Evolutionary conservation across 2,329 filamentous ascomycete genomes (phyloP).

Genomic region (Scedosporium minutisporum): DNA sequence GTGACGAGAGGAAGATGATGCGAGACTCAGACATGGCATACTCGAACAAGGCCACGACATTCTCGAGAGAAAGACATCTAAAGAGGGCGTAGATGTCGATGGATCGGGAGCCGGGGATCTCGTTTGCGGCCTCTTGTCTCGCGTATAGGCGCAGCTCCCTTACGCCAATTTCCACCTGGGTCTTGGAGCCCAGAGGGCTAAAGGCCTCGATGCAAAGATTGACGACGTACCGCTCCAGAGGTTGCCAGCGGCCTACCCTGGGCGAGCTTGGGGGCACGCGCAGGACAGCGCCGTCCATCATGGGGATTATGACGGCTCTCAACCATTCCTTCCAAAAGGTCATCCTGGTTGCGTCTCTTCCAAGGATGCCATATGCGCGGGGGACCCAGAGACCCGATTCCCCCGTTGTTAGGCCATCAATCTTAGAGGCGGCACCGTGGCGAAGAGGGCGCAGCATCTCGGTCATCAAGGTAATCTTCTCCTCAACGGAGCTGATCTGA

Average conservation of each 20-base stretch:
- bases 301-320: conserved; percentile 84
- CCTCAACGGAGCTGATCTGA: conserved; percentile 88
- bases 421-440: conserved; percentile 92
- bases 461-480: conserved; percentile 95
- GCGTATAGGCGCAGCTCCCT: conserved; percentile 87
- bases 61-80: conserved; percentile 78
- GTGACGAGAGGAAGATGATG: conserved; percentile 91
- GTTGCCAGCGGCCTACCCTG: conserved; percentile 88
- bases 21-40: conserved; percentile 87
- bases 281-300: conserved; percentile 78
- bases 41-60: conserved; percentile 87
- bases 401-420: conserved; percentile 88
- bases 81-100: conserved; percentile 92
- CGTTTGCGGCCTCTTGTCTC: conserved; percentile 84
- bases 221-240: conserved; percentile 90
- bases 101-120: conserved; percentile 82
- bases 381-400: conserved; percentile 96
- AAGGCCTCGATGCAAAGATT: conserved; percentile 94
- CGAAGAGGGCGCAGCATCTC: conserved; percentile 87
- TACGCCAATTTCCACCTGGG: conserved; percentile 85
- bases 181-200: conserved; percentile 85
- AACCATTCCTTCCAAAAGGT: conserved; percentile 99
- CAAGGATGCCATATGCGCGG: conserved; percentile 84
- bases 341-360: conserved; percentile 71
- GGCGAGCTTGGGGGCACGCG: conserved; percentile 83